Evolutionary conservation across 1,284 basidiomycete species (phyloP).

Genomic region (Gymnopus androsaceus): DNA sequence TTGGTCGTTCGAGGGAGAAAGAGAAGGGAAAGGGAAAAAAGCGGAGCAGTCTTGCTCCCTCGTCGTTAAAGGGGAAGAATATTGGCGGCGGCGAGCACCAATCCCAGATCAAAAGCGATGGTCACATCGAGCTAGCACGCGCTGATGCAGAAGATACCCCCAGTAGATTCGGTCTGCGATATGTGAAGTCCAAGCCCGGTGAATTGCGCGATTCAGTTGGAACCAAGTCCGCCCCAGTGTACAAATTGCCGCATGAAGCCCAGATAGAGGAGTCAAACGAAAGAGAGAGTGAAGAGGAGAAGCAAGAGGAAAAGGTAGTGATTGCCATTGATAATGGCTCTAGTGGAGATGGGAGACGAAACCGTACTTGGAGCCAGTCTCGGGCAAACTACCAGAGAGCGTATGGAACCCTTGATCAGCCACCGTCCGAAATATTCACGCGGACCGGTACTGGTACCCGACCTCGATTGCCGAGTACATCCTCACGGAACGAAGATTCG

Average conservation of each 20-base stretch:
- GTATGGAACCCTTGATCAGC: not conserved
- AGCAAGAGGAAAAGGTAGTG: too few species aligned
- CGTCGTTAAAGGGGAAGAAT: constrained; percentile 1
- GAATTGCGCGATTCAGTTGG: not conserved
- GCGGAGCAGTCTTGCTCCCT: not conserved
- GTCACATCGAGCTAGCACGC: not conserved
- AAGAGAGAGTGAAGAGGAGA: too few species aligned
- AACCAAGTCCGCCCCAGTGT: constrained; percentile 2
- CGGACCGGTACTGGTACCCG: not conserved
- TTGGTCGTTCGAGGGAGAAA: not conserved
- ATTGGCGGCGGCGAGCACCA: not conserved
- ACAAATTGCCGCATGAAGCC: not conserved
- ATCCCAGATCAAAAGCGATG: not conserved
- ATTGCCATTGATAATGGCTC: too few species aligned
- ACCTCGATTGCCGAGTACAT: not conserved
- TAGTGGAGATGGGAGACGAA: too few species aligned
- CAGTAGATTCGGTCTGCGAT: not conserved
- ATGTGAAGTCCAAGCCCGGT: not conserved
- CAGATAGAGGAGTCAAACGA: too few species aligned
- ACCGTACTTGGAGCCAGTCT: not conserved
- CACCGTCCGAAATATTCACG: not conserved
- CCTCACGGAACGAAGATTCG: not conserved
- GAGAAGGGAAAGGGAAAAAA: not conserved
- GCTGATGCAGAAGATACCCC: not conserved
- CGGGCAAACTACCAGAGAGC: constrained; percentile 1